Evolutionary conservation across 805 yeast genomes (phyloP).

Genomic region (Peterozyma xylosa): DNA sequence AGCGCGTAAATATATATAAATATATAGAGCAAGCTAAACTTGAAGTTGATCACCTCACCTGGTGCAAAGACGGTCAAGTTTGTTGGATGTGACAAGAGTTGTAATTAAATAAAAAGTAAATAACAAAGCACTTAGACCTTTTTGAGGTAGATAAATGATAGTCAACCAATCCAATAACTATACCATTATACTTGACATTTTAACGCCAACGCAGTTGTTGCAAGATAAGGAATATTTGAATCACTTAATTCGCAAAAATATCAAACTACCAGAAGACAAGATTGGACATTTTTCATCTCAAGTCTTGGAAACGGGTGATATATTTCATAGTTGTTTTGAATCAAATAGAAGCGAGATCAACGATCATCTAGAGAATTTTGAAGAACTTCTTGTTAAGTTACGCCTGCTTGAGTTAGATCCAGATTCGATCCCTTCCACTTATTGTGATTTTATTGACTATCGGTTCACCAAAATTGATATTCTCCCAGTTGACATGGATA

Average conservation of each 20-base stretch:
- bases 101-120: too few relatives aligned
- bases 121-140: too few relatives aligned
- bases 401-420: not conserved
- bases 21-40: too few relatives aligned
- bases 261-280: not conserved
- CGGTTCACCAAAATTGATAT: slow-evolving; percentile 26
- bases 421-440: too few relatives aligned
- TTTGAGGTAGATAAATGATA: too few relatives aligned
- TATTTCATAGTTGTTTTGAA: not conserved
- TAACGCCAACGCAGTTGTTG: slow-evolving; percentile 16
- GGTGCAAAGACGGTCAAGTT: too few relatives aligned
- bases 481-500: slow-evolving; percentile 20
- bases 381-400: slow-evolving; percentile 2
- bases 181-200: slow-evolving; percentile 20
- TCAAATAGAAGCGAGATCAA: not conserved
- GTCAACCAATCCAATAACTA: slow-evolving; percentile 6
- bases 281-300: not conserved
- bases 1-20: too few relatives aligned
- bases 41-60: too few relatives aligned
- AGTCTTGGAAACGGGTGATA: slow-evolving; percentile 1
- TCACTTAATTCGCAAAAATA: slow-evolving; percentile 6
- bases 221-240: slow-evolving; percentile 13
- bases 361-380: slow-evolving; percentile 9
- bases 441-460: slow-evolving; percentile 17
- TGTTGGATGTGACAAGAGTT: too few relatives aligned